Evolutionary conservation across 1,139 yeast genomes (phyloP).

Genomic region (Geotrichum cucujoidarum): DNA sequence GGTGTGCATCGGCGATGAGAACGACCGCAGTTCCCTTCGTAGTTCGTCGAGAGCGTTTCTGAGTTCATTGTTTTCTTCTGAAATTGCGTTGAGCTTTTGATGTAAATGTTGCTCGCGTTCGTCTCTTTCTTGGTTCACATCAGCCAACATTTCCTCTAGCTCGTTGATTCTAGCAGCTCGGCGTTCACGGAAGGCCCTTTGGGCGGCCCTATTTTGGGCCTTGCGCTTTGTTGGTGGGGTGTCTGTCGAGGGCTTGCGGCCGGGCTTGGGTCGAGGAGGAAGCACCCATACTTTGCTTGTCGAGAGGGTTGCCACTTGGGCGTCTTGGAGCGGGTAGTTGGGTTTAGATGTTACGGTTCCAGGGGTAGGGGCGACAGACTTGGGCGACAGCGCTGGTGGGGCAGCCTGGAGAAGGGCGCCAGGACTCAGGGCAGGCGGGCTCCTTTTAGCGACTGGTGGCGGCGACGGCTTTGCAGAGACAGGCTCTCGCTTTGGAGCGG

Average conservation of each 20-base stretch:
- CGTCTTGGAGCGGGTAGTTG: slow-evolving; percentile 5
- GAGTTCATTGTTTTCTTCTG: slow-evolving; percentile 27
- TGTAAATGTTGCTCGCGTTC: slow-evolving; percentile 38
- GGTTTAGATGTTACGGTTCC: background rate
- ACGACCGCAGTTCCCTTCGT: slow-evolving; percentile 20
- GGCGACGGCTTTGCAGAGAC: background rate
- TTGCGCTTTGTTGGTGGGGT: slow-evolving; percentile 42
- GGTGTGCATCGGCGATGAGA: background rate
- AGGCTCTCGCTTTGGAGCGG: background rate
- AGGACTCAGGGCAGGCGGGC: background rate
- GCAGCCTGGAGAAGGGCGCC: background rate
- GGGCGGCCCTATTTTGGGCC: slow-evolving; percentile 94
- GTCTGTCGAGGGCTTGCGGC: slow-evolving; percentile 76
- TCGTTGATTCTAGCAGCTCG: slow-evolving; percentile 59
- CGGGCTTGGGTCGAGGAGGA: slow-evolving; percentile 90
- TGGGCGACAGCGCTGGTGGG: background rate
- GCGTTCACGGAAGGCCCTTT: slow-evolving; percentile 77
- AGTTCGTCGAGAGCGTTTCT: slow-evolving; percentile 20
- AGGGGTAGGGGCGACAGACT: background rate
- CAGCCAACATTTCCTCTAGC: slow-evolving; percentile 51
- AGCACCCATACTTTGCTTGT: slow-evolving; percentile 85
- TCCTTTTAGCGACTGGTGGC: background rate
- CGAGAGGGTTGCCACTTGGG: slow-evolving; percentile 24
- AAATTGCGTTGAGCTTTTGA: slow-evolving; percentile 41
- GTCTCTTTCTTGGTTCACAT: slow-evolving; percentile 54